Base-by-base conservation (phyloP, 169 alveolate genomes). In the Eimeria sp. region DNA sequence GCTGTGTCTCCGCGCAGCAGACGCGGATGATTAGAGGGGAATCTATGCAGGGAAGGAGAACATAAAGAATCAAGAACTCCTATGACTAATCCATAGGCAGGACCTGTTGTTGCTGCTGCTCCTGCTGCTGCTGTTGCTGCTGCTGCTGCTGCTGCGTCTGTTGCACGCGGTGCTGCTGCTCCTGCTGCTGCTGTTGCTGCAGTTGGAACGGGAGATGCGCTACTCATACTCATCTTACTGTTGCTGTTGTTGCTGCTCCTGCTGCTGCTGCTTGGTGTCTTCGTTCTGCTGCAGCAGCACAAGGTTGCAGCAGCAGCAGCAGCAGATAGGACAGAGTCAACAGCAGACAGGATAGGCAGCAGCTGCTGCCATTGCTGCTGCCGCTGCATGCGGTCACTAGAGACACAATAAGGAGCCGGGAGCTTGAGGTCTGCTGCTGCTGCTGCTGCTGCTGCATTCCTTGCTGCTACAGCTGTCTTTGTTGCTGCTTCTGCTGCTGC, bases 341-440 rank as follows among this genome's bases (percentile, higher is more conserved):
- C 70, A 25, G 94, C 83, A 65, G 49, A 22, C 45, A 61, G 18
- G 30, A 43, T 5, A 22, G 84, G 94, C n/a, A 25, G 70, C 94
- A 87, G 63, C 94, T 65, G 20, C 40, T 43, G 76, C 94, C 84
- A 61, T 65, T 87, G 82, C 84, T 87, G 20, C 67, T 10, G 11
- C 18, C 45, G 84, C 84, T 47, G 94, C 94, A 65, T 43, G 20
- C 94, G 49, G 70, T 61, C 83, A 61, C 72, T 84, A 30, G 78
- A n/a, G 61, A 54, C 78, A 25, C 92, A 30, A 34, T 84, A 84
- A 34, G 92, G 92, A 27, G 92, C 57, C 13, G 78, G 92, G 58
- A 84, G 13, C 73, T 25, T 27, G 78, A 84, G 92, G 76, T 84
- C 92, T 84, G 92, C 92, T 84, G 92, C 92, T 84, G 92, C 92